Evolutionary conservation across 257 asterid species (phyloP), one percentile per base, ranked within the genome.

Genomic region (Jaltomata sinuosa): DNA sequence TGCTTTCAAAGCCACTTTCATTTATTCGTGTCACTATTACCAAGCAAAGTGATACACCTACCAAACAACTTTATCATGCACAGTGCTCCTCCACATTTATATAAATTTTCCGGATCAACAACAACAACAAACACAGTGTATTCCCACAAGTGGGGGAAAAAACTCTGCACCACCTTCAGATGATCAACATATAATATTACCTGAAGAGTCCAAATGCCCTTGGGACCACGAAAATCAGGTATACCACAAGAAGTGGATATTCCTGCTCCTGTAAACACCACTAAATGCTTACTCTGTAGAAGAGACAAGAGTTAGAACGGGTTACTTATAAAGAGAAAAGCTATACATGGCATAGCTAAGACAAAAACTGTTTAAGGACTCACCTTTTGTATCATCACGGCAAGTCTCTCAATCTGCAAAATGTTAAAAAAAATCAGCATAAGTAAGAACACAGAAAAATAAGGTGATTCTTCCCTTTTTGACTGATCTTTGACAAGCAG

Each of bases 161-260:
- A 72, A 15, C 32, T 42, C 14, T 12, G 22, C 80, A 72, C 32
- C 53, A 69, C 53, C 79, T 69, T 38, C 27, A 69, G 19, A 69
- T 38, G 32, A 69, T 34, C 79, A 21, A 72, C 36, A 42, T n/a
- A 34, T n/a, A 71, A 59, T 25, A 52, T 82, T 87, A 94, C 99
- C 95, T 96, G 99, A 86, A 96, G 97, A 27, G 99, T 96, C 99
- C 99, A 96, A 86, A 96, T 92, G 36, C 99, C 99, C 85, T 94
- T 94, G 80, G 99, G 99, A 76, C 99, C 99, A 83, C 99, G 98
- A 89, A 96, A 96, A 85, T 96, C 99, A 14, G 99, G 99, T 92
- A 96, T 96, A 81, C 99, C 99, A 88, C 98, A 94, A 21, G 99
- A 93, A 81, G 99, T 96, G 78, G 99, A 96, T 84, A 96, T 96